A percentile compares a stretch with the other conserved stretches of the same genome.
phyloP scores from a whole-genome alignment of 768 basidiomycete genomes.

The Boletus huronensis region DNA sequence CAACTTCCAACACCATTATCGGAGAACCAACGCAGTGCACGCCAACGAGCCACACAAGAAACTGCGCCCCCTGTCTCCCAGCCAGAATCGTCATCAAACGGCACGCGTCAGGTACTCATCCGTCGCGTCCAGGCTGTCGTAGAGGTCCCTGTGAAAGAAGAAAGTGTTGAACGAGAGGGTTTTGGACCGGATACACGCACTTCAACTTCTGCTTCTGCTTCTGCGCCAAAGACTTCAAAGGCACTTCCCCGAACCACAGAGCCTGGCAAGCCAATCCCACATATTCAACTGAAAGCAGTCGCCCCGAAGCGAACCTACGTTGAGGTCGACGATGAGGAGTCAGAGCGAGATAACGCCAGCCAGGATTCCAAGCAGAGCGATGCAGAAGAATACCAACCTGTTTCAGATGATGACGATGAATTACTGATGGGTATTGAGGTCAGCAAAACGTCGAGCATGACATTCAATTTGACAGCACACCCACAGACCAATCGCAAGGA shows the following conservation, averaged over 20 bases:
- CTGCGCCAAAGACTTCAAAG: slow-evolving; percentile 12
- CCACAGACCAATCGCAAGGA: slow-evolving; percentile 42
- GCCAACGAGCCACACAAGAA: slow-evolving; percentile 19
- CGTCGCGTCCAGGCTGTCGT: slow-evolving; percentile 61
- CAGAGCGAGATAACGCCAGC: slow-evolving; percentile 16
- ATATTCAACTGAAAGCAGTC: slow-evolving; percentile 16
- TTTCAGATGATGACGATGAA: slow-evolving; percentile 54
- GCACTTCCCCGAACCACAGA: not conserved
- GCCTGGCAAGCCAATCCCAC: slow-evolving; percentile 8
- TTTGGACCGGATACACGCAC: not conserved
- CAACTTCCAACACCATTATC: slow-evolving; percentile 33
- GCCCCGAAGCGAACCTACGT: slow-evolving; percentile 27
- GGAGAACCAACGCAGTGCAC: slow-evolving; percentile 26
- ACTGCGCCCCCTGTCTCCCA: not conserved
- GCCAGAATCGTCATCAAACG: slow-evolving; percentile 6
- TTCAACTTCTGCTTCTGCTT: slow-evolving; percentile 11
- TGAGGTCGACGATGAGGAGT: slow-evolving; percentile 33
- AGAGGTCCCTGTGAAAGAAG: slow-evolving; percentile 61
- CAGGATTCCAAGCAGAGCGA: slow-evolving; percentile 11
- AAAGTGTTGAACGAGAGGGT: slow-evolving; percentile 47
- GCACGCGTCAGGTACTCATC: slow-evolving; percentile 38
- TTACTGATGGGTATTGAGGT: slow-evolving; percentile 62
- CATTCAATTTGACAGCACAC: not conserved
- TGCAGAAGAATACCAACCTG: slow-evolving; percentile 12
- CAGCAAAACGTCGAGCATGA: slow-evolving; percentile 8